A percentile compares a stretch with the other conserved stretches of the same genome.
These are phyloP conservation scores for Podospora tetraspora DNA, from an alignment of 495 filamentous ascomycete genomes.

Conservation along the genomic window DNA sequence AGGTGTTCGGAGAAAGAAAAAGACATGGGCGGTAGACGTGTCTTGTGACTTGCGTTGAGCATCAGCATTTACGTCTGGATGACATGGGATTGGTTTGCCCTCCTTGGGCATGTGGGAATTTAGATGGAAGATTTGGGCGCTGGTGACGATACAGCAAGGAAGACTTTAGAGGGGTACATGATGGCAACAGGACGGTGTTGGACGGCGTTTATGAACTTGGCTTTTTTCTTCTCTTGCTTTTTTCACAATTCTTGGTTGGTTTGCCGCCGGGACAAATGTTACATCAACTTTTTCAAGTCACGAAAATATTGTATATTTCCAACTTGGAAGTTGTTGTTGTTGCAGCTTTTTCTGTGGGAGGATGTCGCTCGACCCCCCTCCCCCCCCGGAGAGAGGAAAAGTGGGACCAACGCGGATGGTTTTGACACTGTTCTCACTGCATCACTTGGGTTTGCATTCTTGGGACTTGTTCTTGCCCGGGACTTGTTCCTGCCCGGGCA, in stretches of 20 bases:
- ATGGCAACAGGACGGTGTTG: not conserved
- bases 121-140: not conserved
- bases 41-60: not conserved
- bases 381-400: not conserved
- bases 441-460: not conserved
- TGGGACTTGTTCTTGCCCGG: not conserved
- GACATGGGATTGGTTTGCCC: not conserved
- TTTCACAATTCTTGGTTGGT: not conserved
- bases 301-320: not conserved
- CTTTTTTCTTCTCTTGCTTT: not conserved
- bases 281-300: not conserved
- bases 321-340: not conserved
- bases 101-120: not conserved
- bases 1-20: not conserved
- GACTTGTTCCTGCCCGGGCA: not conserved
- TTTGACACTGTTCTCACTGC: not conserved
- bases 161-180: not conserved
- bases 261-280: no score
- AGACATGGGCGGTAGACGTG: not conserved
- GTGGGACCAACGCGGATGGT: not conserved
- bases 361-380: not conserved
- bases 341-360: not conserved
- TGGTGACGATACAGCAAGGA: not conserved
- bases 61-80: not conserved
- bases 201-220: not conserved